Base-by-base conservation (phyloP, 768 basidiomycete species). In the Pulveroboletus sp. region DNA sequence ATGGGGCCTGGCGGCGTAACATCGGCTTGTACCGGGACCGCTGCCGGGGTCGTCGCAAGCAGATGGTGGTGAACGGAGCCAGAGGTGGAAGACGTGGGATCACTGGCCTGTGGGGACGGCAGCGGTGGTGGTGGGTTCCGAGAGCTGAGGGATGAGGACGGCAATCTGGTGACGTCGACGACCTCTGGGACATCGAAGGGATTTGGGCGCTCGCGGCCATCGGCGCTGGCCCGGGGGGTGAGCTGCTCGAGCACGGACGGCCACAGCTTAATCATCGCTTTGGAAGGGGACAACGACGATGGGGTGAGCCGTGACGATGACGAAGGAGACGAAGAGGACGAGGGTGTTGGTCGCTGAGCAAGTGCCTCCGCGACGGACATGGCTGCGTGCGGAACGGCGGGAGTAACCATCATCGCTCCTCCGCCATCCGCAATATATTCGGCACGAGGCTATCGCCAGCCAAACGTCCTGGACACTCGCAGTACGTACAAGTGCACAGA, bases 201-300 rank as follows among this genome's bases (percentile, higher is more conserved):
- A 62, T 88, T 85, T 52, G 53, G 61, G 47, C 73, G 73, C 59
- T 76, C 76, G 46, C 57, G 69, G 56, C 73, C 69, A 56, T 72
- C 69, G 48, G 70, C 62, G 37, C 59, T 61, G 10, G 77, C 75
- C 47, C 75, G 76, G 33, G 86, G 85, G 0, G 86, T 90, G 45
- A 78, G 72, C 60, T 81, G 81, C 59, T 82, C 83, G 46, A 64
- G 65, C 55, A 68, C 66, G 47, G 62, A 63, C 43, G 82, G 78
- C 88, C 88, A 86, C 54, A 88, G 71, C 62, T 81, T 84, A 57
- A 89, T 73, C 82, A 88, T 86, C 47, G 67, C 64, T 55, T 63
- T 65, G 36, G 66, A 63, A 5, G 67, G 46, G 8, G 61, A 51
- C 17, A 56, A 49, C 43, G 54, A 64, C 24, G 65, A 65, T 26